Evolutionary conservation across 2,329 filamentous ascomycete species (phyloP).

Genomic region (Gnomoniopsis sp.): DNA sequence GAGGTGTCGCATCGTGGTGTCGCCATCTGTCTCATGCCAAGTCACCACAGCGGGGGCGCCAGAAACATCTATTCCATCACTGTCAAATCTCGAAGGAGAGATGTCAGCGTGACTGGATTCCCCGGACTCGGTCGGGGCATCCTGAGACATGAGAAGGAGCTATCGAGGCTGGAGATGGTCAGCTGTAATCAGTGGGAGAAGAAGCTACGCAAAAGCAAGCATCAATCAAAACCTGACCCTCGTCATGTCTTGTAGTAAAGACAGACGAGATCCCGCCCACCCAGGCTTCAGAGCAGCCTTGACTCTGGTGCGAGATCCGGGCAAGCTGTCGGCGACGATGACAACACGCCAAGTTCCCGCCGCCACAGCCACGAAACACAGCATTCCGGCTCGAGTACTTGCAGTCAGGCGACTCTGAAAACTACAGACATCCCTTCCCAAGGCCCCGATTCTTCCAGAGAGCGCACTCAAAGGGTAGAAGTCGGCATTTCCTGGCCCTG

Average conservation of each 20-base stretch:
- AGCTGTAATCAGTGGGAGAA: neutral
- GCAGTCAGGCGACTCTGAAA: constrained; percentile 5
- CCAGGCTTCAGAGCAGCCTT: constrained; percentile 11
- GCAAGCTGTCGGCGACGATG: neutral
- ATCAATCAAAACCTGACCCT: constrained; percentile 6
- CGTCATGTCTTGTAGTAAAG: neutral
- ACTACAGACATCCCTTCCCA: constrained; percentile 4
- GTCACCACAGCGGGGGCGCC: neutral
- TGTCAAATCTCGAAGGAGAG: neutral
- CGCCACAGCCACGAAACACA: constrained; percentile 5
- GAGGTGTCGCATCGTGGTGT: neutral
- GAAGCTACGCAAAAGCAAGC: neutral
- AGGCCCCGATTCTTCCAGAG: constrained; percentile 12
- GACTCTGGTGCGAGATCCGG: constrained; percentile 11
- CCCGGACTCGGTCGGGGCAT: neutral
- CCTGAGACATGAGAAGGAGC: neutral
- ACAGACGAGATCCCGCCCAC: constrained; percentile 8
- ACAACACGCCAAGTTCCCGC: constrained; percentile 6
- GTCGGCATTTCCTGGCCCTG: constrained; percentile 12
- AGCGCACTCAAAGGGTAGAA: constrained; percentile 11
- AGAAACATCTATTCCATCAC: neutral
- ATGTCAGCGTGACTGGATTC: neutral
- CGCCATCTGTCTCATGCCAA: neutral
- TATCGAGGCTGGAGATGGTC: neutral
- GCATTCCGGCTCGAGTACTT: neutral